phyloP scores from a whole-genome alignment of 2,329 filamentous ascomycete genomes.

The Beauveria sp. region DNA sequence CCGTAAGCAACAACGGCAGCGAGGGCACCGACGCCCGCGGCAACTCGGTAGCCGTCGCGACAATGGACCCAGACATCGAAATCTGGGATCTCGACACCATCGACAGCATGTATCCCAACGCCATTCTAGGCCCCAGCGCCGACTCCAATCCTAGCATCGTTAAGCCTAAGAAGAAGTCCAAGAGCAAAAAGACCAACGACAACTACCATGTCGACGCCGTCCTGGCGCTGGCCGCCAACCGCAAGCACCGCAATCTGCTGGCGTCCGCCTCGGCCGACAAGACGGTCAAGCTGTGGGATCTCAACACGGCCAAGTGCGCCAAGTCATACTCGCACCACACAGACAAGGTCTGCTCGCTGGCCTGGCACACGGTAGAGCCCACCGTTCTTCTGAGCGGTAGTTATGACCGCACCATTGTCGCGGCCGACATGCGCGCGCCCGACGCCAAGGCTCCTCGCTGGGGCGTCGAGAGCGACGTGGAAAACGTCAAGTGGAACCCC shows the following conservation, averaged over 20 bases:
- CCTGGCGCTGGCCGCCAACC: constrained; percentile 82
- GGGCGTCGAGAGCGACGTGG: constrained; percentile 93
- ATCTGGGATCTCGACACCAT: constrained; percentile 95
- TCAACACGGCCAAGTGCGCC: constrained; percentile 85
- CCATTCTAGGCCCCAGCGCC: constrained; percentile 75
- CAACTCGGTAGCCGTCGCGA: constrained; percentile 92
- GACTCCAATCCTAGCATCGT: constrained; percentile 47
- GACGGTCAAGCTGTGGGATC: constrained; percentile 96
- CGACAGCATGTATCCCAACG: constrained; percentile 97
- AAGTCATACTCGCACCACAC: constrained; percentile 95
- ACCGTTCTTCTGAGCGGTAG: constrained; percentile 87
- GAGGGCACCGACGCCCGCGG: constrained; percentile 59
- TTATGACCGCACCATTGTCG: constrained; percentile 89
- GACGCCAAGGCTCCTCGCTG: constrained; percentile 75
- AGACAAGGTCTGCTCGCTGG: constrained; percentile 93
- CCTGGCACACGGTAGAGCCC: constrained; percentile 84
- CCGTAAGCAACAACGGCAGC: constrained; percentile 61
- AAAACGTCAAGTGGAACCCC: constrained; percentile 86
- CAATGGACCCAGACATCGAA: constrained; percentile 97
- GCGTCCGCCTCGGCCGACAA: constrained; percentile 94
- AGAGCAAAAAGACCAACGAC: constrained; percentile 80
- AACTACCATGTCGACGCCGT: constrained; percentile 92
- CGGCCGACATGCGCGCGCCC: constrained; percentile 92
- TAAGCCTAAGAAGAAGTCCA: constrained; percentile 87
- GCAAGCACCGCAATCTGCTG: constrained; percentile 86